These are phyloP conservation scores for Hyaloperonospora brassicae DNA, from an alignment of 352 stramenopile genomes.

Conservation along the genomic window DNA sequence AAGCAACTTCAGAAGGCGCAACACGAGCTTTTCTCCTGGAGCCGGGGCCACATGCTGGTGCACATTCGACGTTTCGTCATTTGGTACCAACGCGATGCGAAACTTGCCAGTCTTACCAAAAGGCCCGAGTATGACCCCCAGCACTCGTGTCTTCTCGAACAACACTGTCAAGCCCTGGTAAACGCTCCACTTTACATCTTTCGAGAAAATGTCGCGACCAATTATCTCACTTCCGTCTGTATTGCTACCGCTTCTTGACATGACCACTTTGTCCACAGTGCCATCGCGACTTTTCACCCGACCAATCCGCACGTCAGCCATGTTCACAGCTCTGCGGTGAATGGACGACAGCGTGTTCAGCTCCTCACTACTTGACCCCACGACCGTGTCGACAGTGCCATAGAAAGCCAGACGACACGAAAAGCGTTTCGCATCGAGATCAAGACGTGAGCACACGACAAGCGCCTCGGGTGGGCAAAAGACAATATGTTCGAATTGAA, in stretches of 20 bases:
- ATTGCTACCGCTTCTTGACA: conserved; percentile 6
- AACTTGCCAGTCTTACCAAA: conserved; percentile 85
- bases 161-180: conserved; percentile 46
- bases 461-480: conserved; percentile 44
- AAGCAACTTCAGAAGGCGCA: conserved; percentile 58
- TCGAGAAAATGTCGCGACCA: conserved; percentile 68
- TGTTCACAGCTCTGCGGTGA: conserved; percentile 9
- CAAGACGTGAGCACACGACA: conserved; percentile 68
- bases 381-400: conserved; percentile 37
- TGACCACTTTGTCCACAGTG: conserved; percentile 49
- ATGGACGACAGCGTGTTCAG: conserved; percentile 1
- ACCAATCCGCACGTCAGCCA: conserved; percentile 40
- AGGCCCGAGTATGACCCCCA: conserved; percentile 52
- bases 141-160: conserved; percentile 28
- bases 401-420: conserved; percentile 72
- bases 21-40: conserved; percentile 36
- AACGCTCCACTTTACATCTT: conserved; percentile 61
- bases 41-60: conserved; percentile 7
- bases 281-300: conserved; percentile 55
- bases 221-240: conserved; percentile 31
- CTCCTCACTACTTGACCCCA: conserved; percentile 20
- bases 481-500: conserved; percentile 63
- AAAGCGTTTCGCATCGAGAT: conserved; percentile 52
- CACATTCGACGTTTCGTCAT: neutral
- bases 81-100: conserved; percentile 28